Evolutionary conservation across 805 yeast genomes (phyloP).

Genomic region (Nakazawaea ernobii): DNA sequence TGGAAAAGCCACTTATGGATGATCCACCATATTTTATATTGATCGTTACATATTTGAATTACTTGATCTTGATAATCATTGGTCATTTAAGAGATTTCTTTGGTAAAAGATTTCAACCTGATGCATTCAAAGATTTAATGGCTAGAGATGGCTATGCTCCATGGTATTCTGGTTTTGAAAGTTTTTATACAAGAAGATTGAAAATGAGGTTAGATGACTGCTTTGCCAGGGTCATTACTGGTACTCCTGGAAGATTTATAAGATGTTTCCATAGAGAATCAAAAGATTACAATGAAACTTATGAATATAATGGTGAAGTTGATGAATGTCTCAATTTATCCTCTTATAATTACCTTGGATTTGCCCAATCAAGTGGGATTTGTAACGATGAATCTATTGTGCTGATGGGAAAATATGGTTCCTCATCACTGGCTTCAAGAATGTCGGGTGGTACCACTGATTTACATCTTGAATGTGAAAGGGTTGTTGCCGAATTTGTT

Average conservation of each 20-base stretch:
- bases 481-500: slow-evolving; percentile 72
- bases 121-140: slow-evolving; percentile 56
- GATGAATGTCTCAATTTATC: slow-evolving; percentile 79
- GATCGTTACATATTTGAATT: slow-evolving; percentile 79
- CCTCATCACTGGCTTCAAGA: slow-evolving; percentile 76
- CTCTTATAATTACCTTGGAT: slow-evolving; percentile 92
- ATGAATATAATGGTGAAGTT: slow-evolving; percentile 70
- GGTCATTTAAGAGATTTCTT: slow-evolving; percentile 91
- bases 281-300: slow-evolving; percentile 57
- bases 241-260: slow-evolving; percentile 93
- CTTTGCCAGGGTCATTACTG: slow-evolving; percentile 92
- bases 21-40: slow-evolving; percentile 83
- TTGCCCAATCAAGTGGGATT: slow-evolving; percentile 89
- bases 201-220: slow-evolving; percentile 90
- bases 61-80: slow-evolving; percentile 73
- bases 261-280: slow-evolving; percentile 74
- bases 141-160: slow-evolving; percentile 93
- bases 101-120: slow-evolving; percentile 68
- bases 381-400: slow-evolving; percentile 79
- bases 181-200: slow-evolving; percentile 88
- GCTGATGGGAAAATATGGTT: slow-evolving; percentile 63
- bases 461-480: slow-evolving; percentile 70
- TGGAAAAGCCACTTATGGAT: slow-evolving; percentile 61
- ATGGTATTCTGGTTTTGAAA: slow-evolving; percentile 89
- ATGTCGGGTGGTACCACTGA: slow-evolving; percentile 69